Percentiles rank a stretch among this genome's conserved stretches.
Conservation (phyloP, 179 eudicot genomes). For the Nepenthes alata region DNA sequence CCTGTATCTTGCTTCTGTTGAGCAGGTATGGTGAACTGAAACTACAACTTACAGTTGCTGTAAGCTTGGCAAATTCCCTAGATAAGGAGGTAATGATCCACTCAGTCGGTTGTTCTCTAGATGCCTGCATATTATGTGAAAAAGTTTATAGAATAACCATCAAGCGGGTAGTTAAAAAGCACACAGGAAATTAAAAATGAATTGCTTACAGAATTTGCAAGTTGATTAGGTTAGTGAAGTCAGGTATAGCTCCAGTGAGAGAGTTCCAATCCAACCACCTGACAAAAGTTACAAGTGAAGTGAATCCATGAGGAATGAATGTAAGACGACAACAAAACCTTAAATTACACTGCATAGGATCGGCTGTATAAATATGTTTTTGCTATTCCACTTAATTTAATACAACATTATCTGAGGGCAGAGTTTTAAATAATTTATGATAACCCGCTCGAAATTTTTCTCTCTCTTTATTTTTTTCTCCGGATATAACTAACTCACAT, state of each 20-base stretch:
- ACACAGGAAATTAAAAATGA: background rate
- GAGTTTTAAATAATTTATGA: no score
- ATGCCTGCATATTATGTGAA: slow-evolving; percentile 50
- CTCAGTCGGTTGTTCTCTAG: slow-evolving; percentile 71
- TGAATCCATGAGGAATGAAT: no score
- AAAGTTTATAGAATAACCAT: slow-evolving; percentile 3
- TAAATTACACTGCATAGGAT: no score
- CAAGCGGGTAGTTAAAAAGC: background rate
- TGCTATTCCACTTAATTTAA: no score
- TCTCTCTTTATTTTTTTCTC: no score
- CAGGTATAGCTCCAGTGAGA: slow-evolving; percentile 70
- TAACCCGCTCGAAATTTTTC: no score
- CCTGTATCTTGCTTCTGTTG: no score
- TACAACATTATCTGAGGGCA: no score
- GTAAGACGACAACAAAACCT: no score
- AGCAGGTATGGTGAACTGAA: background rate
- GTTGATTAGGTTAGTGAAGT: slow-evolving; percentile 58
- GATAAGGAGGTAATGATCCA: slow-evolving; percentile 69
- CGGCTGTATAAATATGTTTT: no score
- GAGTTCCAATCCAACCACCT: slow-evolving; percentile 89
- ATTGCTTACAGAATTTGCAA: slow-evolving; percentile 62
- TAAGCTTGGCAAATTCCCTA: slow-evolving; percentile 70
- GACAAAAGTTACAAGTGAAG: slow-evolving; percentile 3
- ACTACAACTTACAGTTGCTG: slow-evolving; percentile 61
- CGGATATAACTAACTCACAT: no score